Base-by-base conservation (phyloP, 805 yeast species). In the Candida railenensis region DNA sequence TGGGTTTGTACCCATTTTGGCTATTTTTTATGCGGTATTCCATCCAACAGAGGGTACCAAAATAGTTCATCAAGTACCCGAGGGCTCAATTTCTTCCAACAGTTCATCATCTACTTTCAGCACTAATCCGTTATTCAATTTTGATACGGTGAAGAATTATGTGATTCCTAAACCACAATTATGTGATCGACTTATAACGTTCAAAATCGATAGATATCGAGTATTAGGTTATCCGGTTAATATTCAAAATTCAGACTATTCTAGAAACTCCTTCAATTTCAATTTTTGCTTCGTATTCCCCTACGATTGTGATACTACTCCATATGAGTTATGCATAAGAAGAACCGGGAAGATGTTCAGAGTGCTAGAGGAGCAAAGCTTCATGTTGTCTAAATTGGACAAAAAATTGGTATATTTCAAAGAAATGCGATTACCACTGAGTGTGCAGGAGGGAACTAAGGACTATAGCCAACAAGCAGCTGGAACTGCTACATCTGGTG, bases 1-100 rank as follows among this genome's bases (percentile, higher is more conserved):
- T 63, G 96, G 96, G 18, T 90, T 91, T 59, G 86, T 85, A 4
- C 96, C 96, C n/a, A 89, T 94, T 15, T 75, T 81, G 47, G 94
- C 97, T 1, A 73, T 90, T 39, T 91, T 94, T 63, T 94, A 89
- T 63, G 83, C 97, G 0, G 89, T 88, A 0, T 94, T 94, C 66
- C 97, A 94, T 57, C 97, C 97, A 0, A 87, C 94, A 0, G 96
- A 90, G 58, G 99, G 99, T 1, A 85, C 98, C 0, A 89, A 90
- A 65, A 91, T 92, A 4, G 78, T 87, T 3, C 87, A 87, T 57
- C 97, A 94, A 62, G 95, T 89, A 0, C 99, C 99, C 1, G 81
- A 83, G 34, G 88, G 89, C 4, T 73, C 87, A 3, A 79, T 83
- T 21, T 4, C 74, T 74, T 4, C 66, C 61, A 33, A 57, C 54